Conservation (phyloP, 2,329 filamentous ascomycete genomes). For the Metarhizium album region DNA sequence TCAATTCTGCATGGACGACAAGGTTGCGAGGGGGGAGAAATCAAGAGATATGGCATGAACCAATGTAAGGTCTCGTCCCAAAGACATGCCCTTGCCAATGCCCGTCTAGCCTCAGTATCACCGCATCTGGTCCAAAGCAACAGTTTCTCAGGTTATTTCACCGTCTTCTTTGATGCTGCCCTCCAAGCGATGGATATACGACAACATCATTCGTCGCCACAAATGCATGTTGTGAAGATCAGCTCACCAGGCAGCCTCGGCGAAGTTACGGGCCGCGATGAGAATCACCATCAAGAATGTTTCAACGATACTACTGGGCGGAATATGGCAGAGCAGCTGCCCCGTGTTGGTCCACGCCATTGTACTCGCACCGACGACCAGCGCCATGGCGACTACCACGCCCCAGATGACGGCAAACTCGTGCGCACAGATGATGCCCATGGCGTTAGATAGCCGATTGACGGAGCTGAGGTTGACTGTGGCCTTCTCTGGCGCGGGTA, state of each 20-base stretch:
- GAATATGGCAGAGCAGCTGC: conserved; percentile 13
- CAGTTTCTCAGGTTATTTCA: neutral
- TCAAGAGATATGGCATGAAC: too few species aligned
- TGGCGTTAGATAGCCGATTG: conserved; percentile 10
- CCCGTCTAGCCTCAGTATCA: too few species aligned
- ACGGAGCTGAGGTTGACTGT: conserved; percentile 1
- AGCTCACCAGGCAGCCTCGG: conserved; percentile 11
- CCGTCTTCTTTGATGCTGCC: neutral
- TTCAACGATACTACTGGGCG: conserved; percentile 5
- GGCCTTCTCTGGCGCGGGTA: too few species aligned
- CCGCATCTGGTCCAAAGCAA: neutral
- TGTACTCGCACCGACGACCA: too few species aligned
- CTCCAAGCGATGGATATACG: conserved; percentile 25
- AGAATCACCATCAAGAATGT: conserved; percentile 17
- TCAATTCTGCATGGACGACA: too few species aligned
- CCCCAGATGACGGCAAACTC: conserved; percentile 12
- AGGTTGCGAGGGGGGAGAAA: too few species aligned
- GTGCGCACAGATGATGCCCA: conserved; percentile 13
- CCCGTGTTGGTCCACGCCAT: too few species aligned
- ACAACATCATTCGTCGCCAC: conserved; percentile 25
- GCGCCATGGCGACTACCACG: too few species aligned
- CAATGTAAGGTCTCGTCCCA: too few species aligned
- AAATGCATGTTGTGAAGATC: conserved; percentile 26
- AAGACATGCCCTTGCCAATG: neutral
- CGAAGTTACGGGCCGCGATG: conserved; percentile 14